Conservation (phyloP, 2,329 filamentous ascomycete species). For the Zymoseptoria brevis region DNA sequence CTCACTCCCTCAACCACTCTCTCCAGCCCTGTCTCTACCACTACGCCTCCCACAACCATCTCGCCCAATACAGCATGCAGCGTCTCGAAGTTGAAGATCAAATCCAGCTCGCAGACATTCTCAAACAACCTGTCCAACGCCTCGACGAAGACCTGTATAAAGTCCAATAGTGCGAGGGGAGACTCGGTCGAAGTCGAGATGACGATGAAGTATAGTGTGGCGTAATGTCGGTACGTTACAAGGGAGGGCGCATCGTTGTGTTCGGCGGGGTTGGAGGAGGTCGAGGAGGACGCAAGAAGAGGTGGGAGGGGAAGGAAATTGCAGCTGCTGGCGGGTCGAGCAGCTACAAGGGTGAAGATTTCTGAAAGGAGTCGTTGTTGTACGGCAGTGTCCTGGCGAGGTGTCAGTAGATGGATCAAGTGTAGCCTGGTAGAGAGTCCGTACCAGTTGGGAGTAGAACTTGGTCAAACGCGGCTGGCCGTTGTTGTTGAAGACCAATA, state of each 20-base stretch:
- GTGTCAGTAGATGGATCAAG: neutral
- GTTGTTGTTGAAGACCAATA: slow-evolving; percentile 97
- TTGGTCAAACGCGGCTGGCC: slow-evolving; percentile 95
- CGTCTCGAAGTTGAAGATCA: slow-evolving; percentile 99
- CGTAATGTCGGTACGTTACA: slow-evolving; percentile 96
- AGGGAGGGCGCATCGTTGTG: slow-evolving; percentile 87
- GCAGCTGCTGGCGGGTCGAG: slow-evolving; percentile 83
- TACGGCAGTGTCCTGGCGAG: slow-evolving; percentile 80
- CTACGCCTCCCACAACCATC: slow-evolving; percentile 92
- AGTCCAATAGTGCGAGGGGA: slow-evolving; percentile 85
- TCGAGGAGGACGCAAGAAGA: slow-evolving; percentile 20
- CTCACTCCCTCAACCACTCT: slow-evolving; percentile 78
- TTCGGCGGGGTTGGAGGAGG: slow-evolving; percentile 43
- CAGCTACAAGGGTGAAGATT: slow-evolving; percentile 92
- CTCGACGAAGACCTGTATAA: slow-evolving; percentile 98
- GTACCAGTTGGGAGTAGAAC: slow-evolving; percentile 93
- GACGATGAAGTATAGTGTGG: slow-evolving; percentile 96
- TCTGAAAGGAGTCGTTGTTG: slow-evolving; percentile 95
- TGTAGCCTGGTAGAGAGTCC: slow-evolving; percentile 13
- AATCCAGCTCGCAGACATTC: slow-evolving; percentile 94
- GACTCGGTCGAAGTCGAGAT: slow-evolving; percentile 96
- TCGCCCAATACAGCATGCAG: slow-evolving; percentile 83
- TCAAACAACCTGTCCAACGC: slow-evolving; percentile 91
- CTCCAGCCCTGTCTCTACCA: slow-evolving; percentile 85
- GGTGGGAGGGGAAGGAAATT: slow-evolving; percentile 73